phyloP scores from a whole-genome alignment of 2,329 filamentous ascomycete species.

The Venturia aucupariae region DNA sequence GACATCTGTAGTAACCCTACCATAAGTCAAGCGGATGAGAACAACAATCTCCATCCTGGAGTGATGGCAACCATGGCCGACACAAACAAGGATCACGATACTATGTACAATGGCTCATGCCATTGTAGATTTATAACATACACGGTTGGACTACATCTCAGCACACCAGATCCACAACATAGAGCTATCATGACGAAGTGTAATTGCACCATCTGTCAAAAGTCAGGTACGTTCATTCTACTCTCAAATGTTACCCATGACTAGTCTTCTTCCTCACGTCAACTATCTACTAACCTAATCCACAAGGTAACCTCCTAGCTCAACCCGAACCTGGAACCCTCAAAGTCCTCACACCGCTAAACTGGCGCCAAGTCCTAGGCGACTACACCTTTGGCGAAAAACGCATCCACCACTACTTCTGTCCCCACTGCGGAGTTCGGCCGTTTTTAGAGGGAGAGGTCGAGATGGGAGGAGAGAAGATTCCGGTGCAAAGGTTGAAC shows the following conservation, averaged over 20 bases:
- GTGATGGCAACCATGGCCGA: neutral
- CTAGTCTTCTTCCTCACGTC: neutral
- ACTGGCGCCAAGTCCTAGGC: slow-evolving; percentile 1
- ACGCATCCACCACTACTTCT: slow-evolving; percentile 8
- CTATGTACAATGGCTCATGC: slow-evolving; percentile 10
- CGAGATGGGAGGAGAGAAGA: neutral
- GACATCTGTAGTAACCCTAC: neutral
- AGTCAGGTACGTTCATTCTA: neutral
- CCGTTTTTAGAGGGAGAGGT: slow-evolving; percentile 4
- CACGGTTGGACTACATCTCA: neutral
- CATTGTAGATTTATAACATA: slow-evolving; percentile 10
- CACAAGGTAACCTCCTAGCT: neutral
- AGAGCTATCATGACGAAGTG: slow-evolving; percentile 10
- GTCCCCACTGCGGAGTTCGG: slow-evolving; percentile 4
- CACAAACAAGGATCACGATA: neutral
- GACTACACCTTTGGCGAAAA: slow-evolving; percentile 9
- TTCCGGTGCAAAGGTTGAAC: slow-evolving; percentile 3
- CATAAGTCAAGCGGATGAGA: neutral
- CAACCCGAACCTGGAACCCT: slow-evolving; percentile 4
- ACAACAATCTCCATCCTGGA: neutral
- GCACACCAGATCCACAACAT: slow-evolving; percentile 5
- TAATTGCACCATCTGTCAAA: slow-evolving; percentile 12
- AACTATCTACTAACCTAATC: neutral
- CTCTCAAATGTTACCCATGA: no score
- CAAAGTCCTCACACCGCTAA: slow-evolving; percentile 6